These are phyloP conservation scores for Colletotrichum lupini DNA, from an alignment of 2,329 filamentous ascomycete species.

Conservation along the genomic window DNA sequence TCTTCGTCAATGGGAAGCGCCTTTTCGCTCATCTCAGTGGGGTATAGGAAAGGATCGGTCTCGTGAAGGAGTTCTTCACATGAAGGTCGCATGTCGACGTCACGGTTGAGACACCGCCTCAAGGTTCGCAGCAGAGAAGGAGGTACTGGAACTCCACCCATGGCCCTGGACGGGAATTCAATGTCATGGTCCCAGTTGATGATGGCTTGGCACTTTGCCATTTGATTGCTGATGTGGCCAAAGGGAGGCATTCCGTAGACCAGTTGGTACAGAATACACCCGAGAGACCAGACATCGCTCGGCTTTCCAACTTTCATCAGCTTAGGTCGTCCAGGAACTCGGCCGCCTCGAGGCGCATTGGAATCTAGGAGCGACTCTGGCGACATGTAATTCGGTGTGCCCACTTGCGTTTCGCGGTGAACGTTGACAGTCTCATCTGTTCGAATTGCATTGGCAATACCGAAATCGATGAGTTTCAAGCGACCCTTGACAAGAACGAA, in stretches of 20 bases:
- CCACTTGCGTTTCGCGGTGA: constrained; percentile 93
- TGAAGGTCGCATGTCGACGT: constrained; percentile 71
- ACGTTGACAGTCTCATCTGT: constrained; percentile 97
- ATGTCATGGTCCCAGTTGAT: constrained; percentile 82
- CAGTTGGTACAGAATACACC: constrained; percentile 98
- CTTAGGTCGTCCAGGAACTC: constrained; percentile 64
- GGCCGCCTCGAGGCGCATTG: constrained; percentile 69
- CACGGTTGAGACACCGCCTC: constrained; percentile 70
- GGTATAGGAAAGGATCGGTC: constrained; percentile 73
- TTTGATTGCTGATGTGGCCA: constrained; percentile 88
- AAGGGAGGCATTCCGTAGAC: constrained; percentile 97
- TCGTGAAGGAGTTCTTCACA: constrained; percentile 70
- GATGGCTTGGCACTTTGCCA: constrained; percentile 87
- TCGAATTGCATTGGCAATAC: constrained; percentile 97
- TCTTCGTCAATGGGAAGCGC: constrained; percentile 72
- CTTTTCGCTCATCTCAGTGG: constrained; percentile 64
- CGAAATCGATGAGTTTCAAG: constrained; percentile 97
- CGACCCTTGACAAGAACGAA: constrained; percentile 92
- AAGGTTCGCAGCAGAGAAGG: constrained; percentile 69
- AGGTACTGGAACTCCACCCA: constrained; percentile 73
- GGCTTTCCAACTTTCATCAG: constrained; percentile 97
- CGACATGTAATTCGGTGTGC: constrained; percentile 99
- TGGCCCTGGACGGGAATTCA: constrained; percentile 75
- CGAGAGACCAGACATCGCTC: constrained; percentile 94
- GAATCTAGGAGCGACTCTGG: constrained; percentile 93